These are phyloP conservation scores for Sideroxylon spinosum DNA, from an alignment of 179 eudicot species.

Conservation along the genomic window DNA sequence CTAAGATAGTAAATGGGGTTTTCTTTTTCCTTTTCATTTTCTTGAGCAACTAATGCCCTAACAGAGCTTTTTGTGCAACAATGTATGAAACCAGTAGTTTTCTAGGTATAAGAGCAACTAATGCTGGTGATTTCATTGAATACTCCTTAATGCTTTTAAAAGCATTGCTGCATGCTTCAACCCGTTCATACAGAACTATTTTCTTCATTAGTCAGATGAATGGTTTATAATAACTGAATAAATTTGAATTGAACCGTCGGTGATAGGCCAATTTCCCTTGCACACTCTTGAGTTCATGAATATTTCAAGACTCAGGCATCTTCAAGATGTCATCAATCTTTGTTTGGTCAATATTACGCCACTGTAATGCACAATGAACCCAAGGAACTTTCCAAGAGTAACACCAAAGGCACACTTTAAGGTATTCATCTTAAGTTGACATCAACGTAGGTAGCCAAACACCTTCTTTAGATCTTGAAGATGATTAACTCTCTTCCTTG, in stretches of 20 bases:
- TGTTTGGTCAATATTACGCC: constrained; percentile 3
- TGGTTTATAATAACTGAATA: too few species aligned
- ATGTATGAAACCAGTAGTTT: too few species aligned
- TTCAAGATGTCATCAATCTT: constrained; percentile 1
- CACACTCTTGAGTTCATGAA: too few species aligned
- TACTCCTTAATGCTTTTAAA: constrained; percentile 15
- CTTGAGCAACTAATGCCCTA: too few species aligned
- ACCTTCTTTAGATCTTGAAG: background rate
- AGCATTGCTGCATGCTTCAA: background rate
- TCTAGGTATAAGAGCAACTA: background rate
- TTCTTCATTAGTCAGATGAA: constrained; percentile 3
- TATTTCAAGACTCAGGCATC: too few species aligned
- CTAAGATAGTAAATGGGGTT: too few species aligned
- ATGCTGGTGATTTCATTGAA: background rate
- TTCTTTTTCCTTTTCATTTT: too few species aligned
- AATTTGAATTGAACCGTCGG: background rate
- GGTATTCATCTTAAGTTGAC: too few species aligned
- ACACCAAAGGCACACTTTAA: constrained; percentile 14
- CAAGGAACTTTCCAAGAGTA: background rate
- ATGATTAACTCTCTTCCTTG: background rate
- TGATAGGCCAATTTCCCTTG: constrained; percentile 8
- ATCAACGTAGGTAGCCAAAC: background rate
- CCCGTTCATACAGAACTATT: constrained; percentile 9
- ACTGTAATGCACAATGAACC: background rate
- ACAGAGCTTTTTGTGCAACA: too few species aligned